Evolutionary conservation across 768 basidiomycete genomes (phyloP), one percentile per base, ranked within the genome.

Genomic region (Neoboletus subvelutipes): DNA sequence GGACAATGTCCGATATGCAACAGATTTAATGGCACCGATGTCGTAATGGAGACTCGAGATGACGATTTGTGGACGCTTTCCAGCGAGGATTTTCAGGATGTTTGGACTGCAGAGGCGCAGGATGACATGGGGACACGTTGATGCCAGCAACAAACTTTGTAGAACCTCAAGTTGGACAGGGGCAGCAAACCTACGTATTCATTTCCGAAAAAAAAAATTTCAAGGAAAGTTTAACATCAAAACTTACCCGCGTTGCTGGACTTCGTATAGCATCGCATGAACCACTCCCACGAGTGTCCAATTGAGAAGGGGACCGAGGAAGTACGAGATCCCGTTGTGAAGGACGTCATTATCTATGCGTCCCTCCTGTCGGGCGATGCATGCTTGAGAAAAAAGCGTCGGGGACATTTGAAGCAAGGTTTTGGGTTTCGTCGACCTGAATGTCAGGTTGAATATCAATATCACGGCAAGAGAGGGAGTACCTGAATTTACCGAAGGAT

Each of bases 251-350:
- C 72, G 77, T 33, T 77, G 76, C 52, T 83, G 78, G 39, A 90
- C 78, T 50, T 92, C 88, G 56, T 73, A 77, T 28, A 84, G 68
- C 54, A 92, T 76, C 1, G 78, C 81, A 67, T 81, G 82, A 52
- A 91, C 77, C 12, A 92, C 83, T 3, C 88, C 88, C 3, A 86
- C 84, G 6, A 92, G 78, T 0, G 90, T 91, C 91, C 91, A 93
- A 59, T 82, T 85, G 40, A 93, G 76, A 20, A 92, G 73, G 0
- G 85, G 83, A 5, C 84, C 83, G 22, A 84, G 80, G 63, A 92
- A 92, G 69, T 89, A 92, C 6, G 86, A 85, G 36, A 91, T 78
- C 1, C 91, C 91, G 59, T 87, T 92, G 68, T 80, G 80, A 22
- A 93, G 71, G 20, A 80, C 78, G 28, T 90, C 90, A 47, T 70